Conservation (phyloP, 108 stramenopile genomes). For the Thalassiosira profunda region DNA sequence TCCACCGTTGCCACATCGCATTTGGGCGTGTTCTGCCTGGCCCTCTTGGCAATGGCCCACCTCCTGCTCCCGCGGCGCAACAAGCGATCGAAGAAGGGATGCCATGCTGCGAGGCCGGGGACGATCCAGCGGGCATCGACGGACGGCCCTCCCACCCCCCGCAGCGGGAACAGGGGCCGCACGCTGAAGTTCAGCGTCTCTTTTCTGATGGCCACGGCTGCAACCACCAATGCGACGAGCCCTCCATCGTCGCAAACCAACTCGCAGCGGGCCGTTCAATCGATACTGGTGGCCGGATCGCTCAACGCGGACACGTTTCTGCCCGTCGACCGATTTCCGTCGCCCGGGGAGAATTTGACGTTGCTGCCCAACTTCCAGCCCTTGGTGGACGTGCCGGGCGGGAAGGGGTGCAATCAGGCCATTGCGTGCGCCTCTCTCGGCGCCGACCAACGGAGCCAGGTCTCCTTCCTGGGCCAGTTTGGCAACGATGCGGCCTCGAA, state of each 20-base stretch:
- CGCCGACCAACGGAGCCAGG: neutral
- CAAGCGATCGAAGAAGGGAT: no score
- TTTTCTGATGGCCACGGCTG: no score
- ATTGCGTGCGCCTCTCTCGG: conserved; percentile 67
- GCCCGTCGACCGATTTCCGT: conserved; percentile 67
- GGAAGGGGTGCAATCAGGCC: conserved; percentile 88
- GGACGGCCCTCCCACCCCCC: neutral
- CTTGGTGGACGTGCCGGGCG: conserved; percentile 67
- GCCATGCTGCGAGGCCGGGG: neutral
- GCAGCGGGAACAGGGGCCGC: neutral
- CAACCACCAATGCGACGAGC: no score
- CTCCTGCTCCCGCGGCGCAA: conserved; percentile 36
- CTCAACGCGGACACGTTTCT: conserved; percentile 84
- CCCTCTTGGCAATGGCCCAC: conserved; percentile 30
- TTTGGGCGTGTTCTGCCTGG: conserved; percentile 25
- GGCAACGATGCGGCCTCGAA: conserved; percentile 66
- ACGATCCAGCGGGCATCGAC: no score
- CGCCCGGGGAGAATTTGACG: conserved; percentile 81
- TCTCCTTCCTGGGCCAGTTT: conserved; percentile 73
- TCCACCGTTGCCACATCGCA: conserved; percentile 27
- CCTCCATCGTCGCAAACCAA: neutral
- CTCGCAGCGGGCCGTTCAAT: neutral
- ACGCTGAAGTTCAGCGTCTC: neutral
- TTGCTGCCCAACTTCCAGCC: conserved; percentile 41
- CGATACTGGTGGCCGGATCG: conserved; percentile 78